Evolutionary conservation across 306 rosid genomes (phyloP).

Genomic region (Lathyrus sativus): DNA sequence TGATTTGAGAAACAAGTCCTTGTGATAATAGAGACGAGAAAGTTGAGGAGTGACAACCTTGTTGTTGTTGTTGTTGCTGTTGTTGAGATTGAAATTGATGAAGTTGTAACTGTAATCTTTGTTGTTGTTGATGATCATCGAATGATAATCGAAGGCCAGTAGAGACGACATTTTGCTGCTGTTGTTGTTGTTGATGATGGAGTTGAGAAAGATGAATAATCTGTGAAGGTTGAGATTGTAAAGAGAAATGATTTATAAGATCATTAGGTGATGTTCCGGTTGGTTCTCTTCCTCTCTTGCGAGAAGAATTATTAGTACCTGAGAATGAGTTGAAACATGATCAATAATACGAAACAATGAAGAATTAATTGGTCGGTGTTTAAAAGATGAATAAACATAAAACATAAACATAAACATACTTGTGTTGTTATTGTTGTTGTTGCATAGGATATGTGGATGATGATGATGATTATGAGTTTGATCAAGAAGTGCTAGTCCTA

Average conservation of each 20-base stretch:
- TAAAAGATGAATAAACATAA: neutral
- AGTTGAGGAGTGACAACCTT: conserved; percentile 48
- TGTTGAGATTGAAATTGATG: conserved; percentile 35
- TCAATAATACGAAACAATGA: neutral
- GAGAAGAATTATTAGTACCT: conserved; percentile 30
- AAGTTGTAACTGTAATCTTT: conserved; percentile 38
- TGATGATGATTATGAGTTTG: conserved; percentile 54
- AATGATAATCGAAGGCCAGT: conserved; percentile 82
- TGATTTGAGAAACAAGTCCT: conserved; percentile 64
- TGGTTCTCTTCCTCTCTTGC: conserved; percentile 54
- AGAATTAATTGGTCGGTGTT: neutral
- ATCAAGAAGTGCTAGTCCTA: conserved; percentile 42
- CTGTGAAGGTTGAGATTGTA: conserved; percentile 66
- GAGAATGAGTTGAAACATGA: neutral
- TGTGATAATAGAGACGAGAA: conserved; percentile 52
- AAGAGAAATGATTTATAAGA: conserved; percentile 49
- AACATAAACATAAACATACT: conserved; percentile 26
- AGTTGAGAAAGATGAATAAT: conserved; percentile 77
- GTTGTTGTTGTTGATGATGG: conserved; percentile 63
- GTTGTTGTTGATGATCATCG: conserved; percentile 59
- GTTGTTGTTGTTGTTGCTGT: conserved; percentile 38
- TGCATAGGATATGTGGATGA: conserved; percentile 42
- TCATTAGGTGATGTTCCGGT: conserved; percentile 18
- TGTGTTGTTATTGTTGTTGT: conserved; percentile 53
- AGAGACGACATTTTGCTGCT: conserved; percentile 76